Evolutionary conservation across 2,329 filamentous ascomycete species (phyloP).

Genomic region (Hymenoscyphus linearis): DNA sequence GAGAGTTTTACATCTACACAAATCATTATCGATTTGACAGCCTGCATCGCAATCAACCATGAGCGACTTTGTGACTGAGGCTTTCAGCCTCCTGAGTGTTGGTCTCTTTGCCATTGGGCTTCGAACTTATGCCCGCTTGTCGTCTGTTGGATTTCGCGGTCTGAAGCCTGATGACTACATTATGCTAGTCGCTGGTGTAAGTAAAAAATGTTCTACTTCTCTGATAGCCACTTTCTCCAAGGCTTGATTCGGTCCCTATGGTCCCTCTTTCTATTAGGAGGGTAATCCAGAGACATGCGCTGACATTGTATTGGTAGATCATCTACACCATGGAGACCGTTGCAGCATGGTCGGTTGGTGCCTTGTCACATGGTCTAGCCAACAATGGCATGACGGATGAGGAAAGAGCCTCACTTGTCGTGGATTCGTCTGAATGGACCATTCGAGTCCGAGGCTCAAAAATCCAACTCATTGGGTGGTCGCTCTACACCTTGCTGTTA

Average conservation of each 20-base stretch:
- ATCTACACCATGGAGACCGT: slow-evolving; percentile 47
- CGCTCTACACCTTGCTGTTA: slow-evolving; percentile 45
- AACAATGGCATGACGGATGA: slow-evolving; percentile 52
- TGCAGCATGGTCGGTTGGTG: slow-evolving; percentile 44
- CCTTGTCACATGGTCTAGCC: slow-evolving; percentile 42
- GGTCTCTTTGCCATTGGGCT: slow-evolving; percentile 4
- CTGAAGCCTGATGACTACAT: slow-evolving; percentile 55
- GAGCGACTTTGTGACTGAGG: slow-evolving; percentile 38
- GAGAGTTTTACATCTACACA: neutral
- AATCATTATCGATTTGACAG: neutral
- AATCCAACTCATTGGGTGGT: slow-evolving; percentile 49
- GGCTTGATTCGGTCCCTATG: no score
- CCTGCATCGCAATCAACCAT: neutral
- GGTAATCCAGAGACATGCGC: no score
- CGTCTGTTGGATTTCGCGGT: slow-evolving; percentile 41
- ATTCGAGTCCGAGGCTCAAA: slow-evolving; percentile 49
- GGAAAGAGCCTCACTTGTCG: slow-evolving; percentile 40
- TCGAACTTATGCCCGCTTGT: slow-evolving; percentile 39
- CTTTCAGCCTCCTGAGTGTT: slow-evolving; percentile 38
- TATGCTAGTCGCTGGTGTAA: slow-evolving; percentile 47
- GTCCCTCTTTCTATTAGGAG: no score
- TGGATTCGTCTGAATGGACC: slow-evolving; percentile 40
- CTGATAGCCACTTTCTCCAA: neutral
- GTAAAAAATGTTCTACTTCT: slow-evolving; percentile 18
- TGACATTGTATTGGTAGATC: slow-evolving; percentile 33